Conservation (phyloP, 441 rosid genomes). For the Pelargonium myrrhifolium region DNA sequence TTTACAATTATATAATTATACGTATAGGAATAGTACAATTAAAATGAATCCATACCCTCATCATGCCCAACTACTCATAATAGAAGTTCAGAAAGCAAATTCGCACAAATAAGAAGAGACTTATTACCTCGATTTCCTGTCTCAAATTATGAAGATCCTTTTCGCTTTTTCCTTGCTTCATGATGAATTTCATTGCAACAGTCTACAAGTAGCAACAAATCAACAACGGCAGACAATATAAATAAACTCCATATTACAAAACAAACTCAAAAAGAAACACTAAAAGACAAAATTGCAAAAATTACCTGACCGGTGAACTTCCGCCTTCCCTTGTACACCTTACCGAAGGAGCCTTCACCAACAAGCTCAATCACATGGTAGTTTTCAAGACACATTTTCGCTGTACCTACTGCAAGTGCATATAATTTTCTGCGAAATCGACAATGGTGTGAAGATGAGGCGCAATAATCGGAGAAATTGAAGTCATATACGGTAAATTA, state of each 20-base stretch:
- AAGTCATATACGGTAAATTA: background rate
- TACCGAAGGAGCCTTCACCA: slow-evolving; percentile 95
- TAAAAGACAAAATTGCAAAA: background rate
- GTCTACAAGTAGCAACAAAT: slow-evolving; percentile 41
- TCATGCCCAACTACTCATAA: too few species aligned
- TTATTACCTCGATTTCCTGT: slow-evolving; percentile 87
- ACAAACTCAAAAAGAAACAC: background rate
- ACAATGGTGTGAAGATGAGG: background rate
- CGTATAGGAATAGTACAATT: background rate
- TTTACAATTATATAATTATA: too few species aligned
- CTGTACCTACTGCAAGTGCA: background rate
- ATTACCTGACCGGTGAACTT: slow-evolving; percentile 81
- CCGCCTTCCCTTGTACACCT: slow-evolving; percentile 86
- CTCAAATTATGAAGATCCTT: slow-evolving; percentile 85
- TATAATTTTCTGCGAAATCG: background rate
- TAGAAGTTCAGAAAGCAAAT: too few species aligned
- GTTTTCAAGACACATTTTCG: slow-evolving; percentile 67
- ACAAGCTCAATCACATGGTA: slow-evolving; percentile 93
- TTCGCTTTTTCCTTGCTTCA: slow-evolving; percentile 93
- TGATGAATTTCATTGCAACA: slow-evolving; percentile 94
- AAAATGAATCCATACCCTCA: too few species aligned
- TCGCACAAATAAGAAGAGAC: too few species aligned
- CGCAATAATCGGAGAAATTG: background rate
- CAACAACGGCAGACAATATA: slow-evolving; percentile 2
- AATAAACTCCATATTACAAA: background rate